Conservation (phyloP, 768 basidiomycete species). For the Baorangia bicolor region DNA sequence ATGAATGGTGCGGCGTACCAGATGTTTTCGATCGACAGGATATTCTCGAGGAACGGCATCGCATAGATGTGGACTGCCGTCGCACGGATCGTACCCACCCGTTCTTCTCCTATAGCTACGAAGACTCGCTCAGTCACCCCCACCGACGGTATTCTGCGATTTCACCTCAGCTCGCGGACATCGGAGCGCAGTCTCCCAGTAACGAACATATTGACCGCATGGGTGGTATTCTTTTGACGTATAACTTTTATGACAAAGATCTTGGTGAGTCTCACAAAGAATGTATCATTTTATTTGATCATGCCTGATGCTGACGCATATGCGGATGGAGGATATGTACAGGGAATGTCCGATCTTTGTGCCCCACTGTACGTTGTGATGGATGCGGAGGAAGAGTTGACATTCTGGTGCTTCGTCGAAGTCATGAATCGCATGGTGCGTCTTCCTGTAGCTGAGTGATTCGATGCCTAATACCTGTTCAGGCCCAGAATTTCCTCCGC, state of each 20-base stretch:
- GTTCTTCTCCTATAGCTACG: slow-evolving; percentile 61
- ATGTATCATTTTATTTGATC: background rate
- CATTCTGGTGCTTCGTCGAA: slow-evolving; percentile 95
- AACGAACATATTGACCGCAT: slow-evolving; percentile 93
- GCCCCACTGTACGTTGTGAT: slow-evolving; percentile 92
- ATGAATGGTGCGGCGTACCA: slow-evolving; percentile 79
- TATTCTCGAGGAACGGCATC: slow-evolving; percentile 86
- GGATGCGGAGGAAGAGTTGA: slow-evolving; percentile 83
- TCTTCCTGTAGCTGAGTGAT: slow-evolving; percentile 9
- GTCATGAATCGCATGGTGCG: slow-evolving; percentile 94
- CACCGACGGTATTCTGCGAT: slow-evolving; percentile 65
- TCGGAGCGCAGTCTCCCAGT: slow-evolving; percentile 83
- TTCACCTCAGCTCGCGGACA: slow-evolving; percentile 67
- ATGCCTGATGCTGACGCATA: slow-evolving; percentile 12
- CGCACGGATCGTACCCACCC: slow-evolving; percentile 94
- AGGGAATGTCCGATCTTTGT: slow-evolving; percentile 97
- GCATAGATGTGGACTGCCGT: slow-evolving; percentile 95
- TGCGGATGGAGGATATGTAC: slow-evolving; percentile 77
- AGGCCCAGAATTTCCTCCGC: slow-evolving; percentile 94
- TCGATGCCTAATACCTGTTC: slow-evolving; percentile 9
- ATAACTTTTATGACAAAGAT: slow-evolving; percentile 86
- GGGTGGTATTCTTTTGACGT: slow-evolving; percentile 83
- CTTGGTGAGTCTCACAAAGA: slow-evolving; percentile 54
- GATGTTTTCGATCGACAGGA: slow-evolving; percentile 81
- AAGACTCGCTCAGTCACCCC: slow-evolving; percentile 40